Evolutionary conservation across 2,329 filamentous ascomycete genomes (phyloP), one percentile per base, ranked within the genome.

Genomic region (Cladobotryum protrusum): DNA sequence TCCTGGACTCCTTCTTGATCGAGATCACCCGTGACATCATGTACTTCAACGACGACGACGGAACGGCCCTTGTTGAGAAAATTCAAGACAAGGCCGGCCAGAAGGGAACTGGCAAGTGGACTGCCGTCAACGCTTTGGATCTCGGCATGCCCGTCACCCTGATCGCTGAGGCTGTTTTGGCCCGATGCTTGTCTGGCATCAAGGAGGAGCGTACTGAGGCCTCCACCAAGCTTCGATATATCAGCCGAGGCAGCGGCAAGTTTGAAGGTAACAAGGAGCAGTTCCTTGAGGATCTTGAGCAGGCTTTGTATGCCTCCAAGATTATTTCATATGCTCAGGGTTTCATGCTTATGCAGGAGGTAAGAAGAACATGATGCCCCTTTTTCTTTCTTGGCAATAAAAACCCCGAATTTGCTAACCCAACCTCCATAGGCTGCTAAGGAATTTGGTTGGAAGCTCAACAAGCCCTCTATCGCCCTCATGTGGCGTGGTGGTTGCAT

Each of bases 401-500:
- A n/a, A 13, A 15, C 19, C n/a, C 8, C 15, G 6, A 13, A 15
- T 11, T 19, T 45, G 33, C 53, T 56, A 41, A 54, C 45, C 15
- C 14, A 43, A 17, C 15, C 36, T 19, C 19, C 3, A 35, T 61
- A 93, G 88, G 92, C 93, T 62, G 93, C 92, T 73, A 90, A 86
- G 74, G 89, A 97, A 73, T 99, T 95, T 78, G 74, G 76, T 63
- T 99, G 93, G 93, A 96, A 96, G 83, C 86, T 99, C 63, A 96
- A 99, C 87, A 97, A 97, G 87, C 93, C 93, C 59, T 96, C 95
- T 64, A 99, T 99, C 67, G 93, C 93, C 63, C 87, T 99, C 69
- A 99, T 99, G 93, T 99, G 93, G 93, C 89, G 93, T 72, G 93
- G 93, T 77, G 93, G 93, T 63, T 99, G 93, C 83, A 99, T 99